Percentiles rank a stretch among this genome's conserved stretches.
phyloP scores from a whole-genome alignment of 345 rosid species.

The Populus pruinosa region DNA sequence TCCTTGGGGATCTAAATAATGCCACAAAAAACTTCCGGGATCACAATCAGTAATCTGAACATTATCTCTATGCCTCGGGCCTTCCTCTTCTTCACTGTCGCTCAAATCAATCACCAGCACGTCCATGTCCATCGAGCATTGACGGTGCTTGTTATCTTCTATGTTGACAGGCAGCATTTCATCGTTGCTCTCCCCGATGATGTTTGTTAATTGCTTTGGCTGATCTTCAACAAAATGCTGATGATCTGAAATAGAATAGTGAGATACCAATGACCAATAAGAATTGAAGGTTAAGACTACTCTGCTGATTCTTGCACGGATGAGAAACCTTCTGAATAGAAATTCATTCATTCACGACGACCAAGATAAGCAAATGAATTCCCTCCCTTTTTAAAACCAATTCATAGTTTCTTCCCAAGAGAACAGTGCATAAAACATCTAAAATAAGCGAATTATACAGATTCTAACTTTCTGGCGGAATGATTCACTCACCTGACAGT shows the following conservation, averaged over 20 bases:
- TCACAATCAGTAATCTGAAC: conserved; percentile 10
- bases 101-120: conserved; percentile 55
- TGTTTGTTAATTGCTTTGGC: conserved; percentile 3
- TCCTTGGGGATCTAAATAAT: conserved; percentile 67
- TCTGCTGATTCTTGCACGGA: too few species aligned
- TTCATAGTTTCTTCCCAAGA: too few species aligned
- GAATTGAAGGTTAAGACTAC: not conserved
- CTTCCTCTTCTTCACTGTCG: conserved; percentile 43
- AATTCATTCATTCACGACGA: too few species aligned
- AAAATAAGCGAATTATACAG: not conserved
- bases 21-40: conserved; percentile 42
- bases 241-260: conserved; percentile 19
- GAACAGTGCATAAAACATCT: not conserved
- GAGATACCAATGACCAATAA: not conserved
- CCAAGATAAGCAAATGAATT: too few species aligned
- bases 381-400: too few species aligned
- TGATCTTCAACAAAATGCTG: not conserved
- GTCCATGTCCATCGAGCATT: too few species aligned
- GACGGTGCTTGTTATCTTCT: not conserved
- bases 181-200: not conserved
- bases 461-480: not conserved
- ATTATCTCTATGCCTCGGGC: conserved; percentile 2
- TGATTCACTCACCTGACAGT: not conserved
- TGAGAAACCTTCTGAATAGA: too few species aligned
- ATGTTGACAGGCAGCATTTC: not conserved